Percentiles rank a stretch among this genome's conserved stretches.
phyloP scores from a whole-genome alignment of 768 basidiomycete species.

The Hygrophorus russula region DNA sequence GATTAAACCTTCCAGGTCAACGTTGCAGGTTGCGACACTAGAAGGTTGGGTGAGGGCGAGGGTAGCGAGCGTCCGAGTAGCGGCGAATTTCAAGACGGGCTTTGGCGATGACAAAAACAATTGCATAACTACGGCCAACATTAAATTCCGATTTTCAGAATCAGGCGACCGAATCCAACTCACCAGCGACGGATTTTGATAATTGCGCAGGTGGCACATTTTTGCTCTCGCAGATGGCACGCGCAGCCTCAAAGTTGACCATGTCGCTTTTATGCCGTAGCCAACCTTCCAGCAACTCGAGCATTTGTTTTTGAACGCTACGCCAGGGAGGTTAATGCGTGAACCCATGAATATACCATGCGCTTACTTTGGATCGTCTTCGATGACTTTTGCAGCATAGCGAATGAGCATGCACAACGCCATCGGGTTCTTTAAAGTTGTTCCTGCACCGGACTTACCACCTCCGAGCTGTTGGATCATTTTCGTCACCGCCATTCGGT shows the following conservation, averaged over 20 bases:
- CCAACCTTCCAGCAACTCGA: conserved; percentile 90
- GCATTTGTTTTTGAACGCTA: conserved; percentile 86
- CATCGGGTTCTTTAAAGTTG: conserved; percentile 89
- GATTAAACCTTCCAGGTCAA: conserved; percentile 94
- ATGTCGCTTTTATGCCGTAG: conserved; percentile 98
- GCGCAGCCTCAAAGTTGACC: conserved; percentile 98
- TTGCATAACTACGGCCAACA: conserved; percentile 57
- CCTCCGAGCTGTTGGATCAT: conserved; percentile 98
- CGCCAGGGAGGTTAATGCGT: not conserved
- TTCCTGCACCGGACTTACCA: conserved; percentile 74
- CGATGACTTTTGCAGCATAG: conserved; percentile 97
- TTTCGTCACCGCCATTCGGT: conserved; percentile 98
- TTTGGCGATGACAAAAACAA: conserved; percentile 95
- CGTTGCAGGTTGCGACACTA: conserved; percentile 85
- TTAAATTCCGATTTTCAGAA: conserved; percentile 5
- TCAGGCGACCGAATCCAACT: conserved; percentile 16
- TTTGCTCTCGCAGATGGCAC: conserved; percentile 95
- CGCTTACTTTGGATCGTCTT: conserved; percentile 94
- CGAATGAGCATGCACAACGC: conserved; percentile 97
- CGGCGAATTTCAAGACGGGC: conserved; percentile 91
- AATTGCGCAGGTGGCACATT: conserved; percentile 69
- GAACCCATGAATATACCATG: not conserved
- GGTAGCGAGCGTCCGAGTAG: conserved; percentile 86
- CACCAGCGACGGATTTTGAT: conserved; percentile 81
- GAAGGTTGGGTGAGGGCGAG: conserved; percentile 80